Base-by-base conservation (phyloP, 139 green algal species). In the Auxenochlorella pyrenoidosa region DNA sequence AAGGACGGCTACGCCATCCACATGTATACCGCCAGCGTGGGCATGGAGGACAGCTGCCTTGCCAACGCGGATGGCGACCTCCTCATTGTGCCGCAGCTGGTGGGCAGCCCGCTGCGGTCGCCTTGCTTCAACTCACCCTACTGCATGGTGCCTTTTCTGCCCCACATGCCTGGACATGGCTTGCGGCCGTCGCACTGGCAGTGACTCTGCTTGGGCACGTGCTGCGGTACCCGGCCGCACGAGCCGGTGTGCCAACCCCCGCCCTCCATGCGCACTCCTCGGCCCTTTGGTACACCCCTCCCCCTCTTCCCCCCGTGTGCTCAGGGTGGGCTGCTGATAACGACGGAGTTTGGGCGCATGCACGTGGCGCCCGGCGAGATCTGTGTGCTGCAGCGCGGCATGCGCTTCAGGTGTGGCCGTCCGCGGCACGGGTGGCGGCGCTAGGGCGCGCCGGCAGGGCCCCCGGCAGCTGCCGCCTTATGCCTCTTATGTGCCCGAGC, bases 61-160 rank as follows among this genome's bases (percentile, higher is more conserved):
- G 91, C 92, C 81, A 99, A 99, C 87, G 96, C 97, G 28, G 97
- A 99, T 86, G 97, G 97, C 0, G 95, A 99, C 91, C 93, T 99
- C 54, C 94, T 99, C n/a, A 94, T 99, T 22, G 73, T 79, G 73
- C 73, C 75, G 75, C 75, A 80, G 75, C 75, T 80, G 75, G 75
- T 80, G 43, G 54, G 75, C 3, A 36, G 5, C 6, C 30, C 4
- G 5, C 15, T 3, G 63, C 8, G 24, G 22, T 15, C 12, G 22
- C 4, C 6, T 34, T 3, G 3, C 1, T 36, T 30, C 24, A 34
- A 6, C 1, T 34, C 26, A 26, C 32, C 6, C 59, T 68, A 30
- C 28, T 30, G 3, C 10, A n/a, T n/a, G n/a, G n/a, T n/a, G n/a
- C n/a, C n/a, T n/a, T n/a, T n/a, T n/a, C n/a, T n/a, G n/a, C n/a